Base-by-base conservation (phyloP, 495 filamentous ascomycete species). In the Xylaria venustula region DNA sequence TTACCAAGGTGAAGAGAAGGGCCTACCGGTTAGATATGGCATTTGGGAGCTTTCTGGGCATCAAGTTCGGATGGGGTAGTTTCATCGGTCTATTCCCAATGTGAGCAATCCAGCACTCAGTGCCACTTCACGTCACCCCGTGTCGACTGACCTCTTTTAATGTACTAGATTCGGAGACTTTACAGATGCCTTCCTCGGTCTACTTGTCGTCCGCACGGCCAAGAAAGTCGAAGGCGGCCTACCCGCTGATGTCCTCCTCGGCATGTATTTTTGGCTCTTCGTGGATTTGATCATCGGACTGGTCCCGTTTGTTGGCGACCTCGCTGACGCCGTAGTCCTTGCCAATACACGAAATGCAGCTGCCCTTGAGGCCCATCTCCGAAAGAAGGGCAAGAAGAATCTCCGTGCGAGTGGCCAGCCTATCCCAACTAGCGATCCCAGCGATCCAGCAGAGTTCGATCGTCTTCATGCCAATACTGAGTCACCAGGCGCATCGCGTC, bases 21-120 rank as follows among this genome's bases (percentile, higher is more conserved):
- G 93, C 94, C 26, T 94, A 95, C 73, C 76, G 80, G 22, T 83
- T 96, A 37, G 94, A 98, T 73, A 88, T 88, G 81, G 82, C 79
- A 60, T 80, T 92, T 15, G 91, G 88, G 72, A 92, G 84, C 67
- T 82, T 88, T 68, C 84, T 86, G 62, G 88, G 89, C 20, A 79
- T 95, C 53, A 81, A 85, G 54, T 88, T 97, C 69, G 93, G 93
- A 19, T 94, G 90, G 88, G 83, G 87, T 30, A 86, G 83, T 66
- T 80, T 96, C 52, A 89, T 97, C 65, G 93, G 86, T 7, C 64
- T 96, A 36, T 69, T 97, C 44, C 94, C 94, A 54, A 81, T 83
- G 81, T 91, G 76, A 83, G 88, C 83, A 55, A 11, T 37, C 46
- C n/a, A n/a, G n/a, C n/a, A n/a, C n/a, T 20, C n/a, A 17, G 25